Evolutionary conservation across 2,329 filamentous ascomycete species (phyloP).

Genomic region (Fusarium phyllophilum): DNA sequence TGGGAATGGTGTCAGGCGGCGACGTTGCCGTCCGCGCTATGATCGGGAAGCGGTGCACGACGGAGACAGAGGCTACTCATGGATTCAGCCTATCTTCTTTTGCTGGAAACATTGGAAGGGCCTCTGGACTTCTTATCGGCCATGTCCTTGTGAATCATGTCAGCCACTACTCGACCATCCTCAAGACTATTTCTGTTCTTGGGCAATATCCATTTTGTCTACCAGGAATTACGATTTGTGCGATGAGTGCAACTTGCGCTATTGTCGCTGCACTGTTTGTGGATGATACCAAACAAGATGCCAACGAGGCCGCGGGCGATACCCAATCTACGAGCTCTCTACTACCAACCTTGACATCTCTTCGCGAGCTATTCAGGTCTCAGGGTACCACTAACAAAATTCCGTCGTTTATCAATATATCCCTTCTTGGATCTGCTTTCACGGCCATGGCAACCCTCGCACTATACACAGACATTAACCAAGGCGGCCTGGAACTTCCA

Average conservation of each 20-base stretch:
- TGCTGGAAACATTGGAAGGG: not conserved
- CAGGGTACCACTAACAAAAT: not conserved
- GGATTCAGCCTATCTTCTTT: not conserved
- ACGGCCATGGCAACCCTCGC: not conserved
- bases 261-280: not conserved
- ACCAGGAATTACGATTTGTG: not conserved
- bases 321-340: not conserved
- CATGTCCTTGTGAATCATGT: not conserved
- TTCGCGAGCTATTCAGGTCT: not conserved
- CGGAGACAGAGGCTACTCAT: not conserved
- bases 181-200: not conserved
- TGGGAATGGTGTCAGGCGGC: not conserved
- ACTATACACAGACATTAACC: not conserved
- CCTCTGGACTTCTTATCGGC: not conserved
- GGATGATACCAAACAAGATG: not conserved
- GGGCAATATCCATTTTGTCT: not conserved
- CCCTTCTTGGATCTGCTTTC: not conserved
- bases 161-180: not conserved
- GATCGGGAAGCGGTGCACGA: not conserved
- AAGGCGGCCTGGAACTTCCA: not conserved
- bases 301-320: not conserved
- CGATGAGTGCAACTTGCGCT: not conserved
- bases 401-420: not conserved
- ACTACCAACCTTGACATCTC: not conserved
- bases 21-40: too few species aligned